Percentiles rank a stretch among this genome's conserved stretches.
Conservation (phyloP, 1,139 yeast species). For the Kluyveromyces sp. region DNA sequence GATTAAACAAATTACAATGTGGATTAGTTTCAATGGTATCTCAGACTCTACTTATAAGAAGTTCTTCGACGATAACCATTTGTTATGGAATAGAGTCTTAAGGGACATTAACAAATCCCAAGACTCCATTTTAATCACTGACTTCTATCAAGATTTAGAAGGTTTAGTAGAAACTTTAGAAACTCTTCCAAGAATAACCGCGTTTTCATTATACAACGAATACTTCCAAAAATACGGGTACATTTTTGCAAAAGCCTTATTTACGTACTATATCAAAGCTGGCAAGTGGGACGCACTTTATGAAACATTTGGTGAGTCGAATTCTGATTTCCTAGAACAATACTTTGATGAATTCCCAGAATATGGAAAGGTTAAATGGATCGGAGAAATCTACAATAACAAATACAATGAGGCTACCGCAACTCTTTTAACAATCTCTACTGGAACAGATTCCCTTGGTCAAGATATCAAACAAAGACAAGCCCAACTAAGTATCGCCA, state of each 20-base stretch:
- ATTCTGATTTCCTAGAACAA: constrained; percentile 41
- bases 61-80: constrained; percentile 28
- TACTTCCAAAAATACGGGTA: constrained; percentile 61
- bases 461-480: constrained; percentile 39
- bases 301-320: constrained; percentile 45
- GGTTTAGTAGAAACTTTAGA: constrained; percentile 61
- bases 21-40: constrained; percentile 24
- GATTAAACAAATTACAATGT: constrained; percentile 28
- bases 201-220: constrained; percentile 37
- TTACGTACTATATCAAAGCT: constrained; percentile 47
- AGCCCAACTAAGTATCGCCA: constrained; percentile 63
- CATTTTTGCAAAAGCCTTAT: constrained; percentile 60
- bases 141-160: constrained; percentile 55
- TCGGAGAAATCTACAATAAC: constrained; percentile 48
- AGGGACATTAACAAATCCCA: constrained; percentile 39
- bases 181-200: constrained; percentile 37
- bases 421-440: constrained; percentile 37
- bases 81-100: constrained; percentile 47
- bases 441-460: constrained; percentile 33
- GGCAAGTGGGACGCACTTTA: constrained; percentile 50
- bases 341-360: constrained; percentile 45
- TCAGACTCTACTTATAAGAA: constrained; percentile 16
- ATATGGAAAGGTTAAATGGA: constrained; percentile 66
- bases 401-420: constrained; percentile 46
- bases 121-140: constrained; percentile 60